These are phyloP conservation scores for Fusarium domesticum DNA, from an alignment of 2,329 filamentous ascomycete genomes.

Conservation along the genomic window DNA sequence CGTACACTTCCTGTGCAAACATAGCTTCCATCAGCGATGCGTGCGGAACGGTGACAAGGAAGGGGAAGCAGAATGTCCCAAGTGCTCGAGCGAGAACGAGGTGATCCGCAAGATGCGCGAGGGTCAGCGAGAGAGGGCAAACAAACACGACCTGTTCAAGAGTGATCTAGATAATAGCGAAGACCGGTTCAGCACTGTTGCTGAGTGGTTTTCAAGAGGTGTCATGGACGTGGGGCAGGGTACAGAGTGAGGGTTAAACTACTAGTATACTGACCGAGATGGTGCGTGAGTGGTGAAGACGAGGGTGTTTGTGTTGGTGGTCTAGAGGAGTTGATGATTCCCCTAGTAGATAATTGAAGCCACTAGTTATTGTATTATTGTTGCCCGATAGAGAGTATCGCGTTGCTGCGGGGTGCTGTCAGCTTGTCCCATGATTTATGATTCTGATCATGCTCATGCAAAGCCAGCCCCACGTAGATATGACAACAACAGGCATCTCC, in stretches of 20 bases:
- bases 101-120: slow-evolving; percentile 84
- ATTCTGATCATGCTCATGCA: not conserved
- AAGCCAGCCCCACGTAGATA: not conserved
- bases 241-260: slow-evolving; percentile 26
- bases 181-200: slow-evolving; percentile 85
- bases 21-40: slow-evolving; percentile 92
- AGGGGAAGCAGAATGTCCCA: slow-evolving; percentile 74
- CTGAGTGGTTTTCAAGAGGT: slow-evolving; percentile 91
- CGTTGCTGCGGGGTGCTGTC: not conserved
- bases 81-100: slow-evolving; percentile 79
- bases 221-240: slow-evolving; percentile 66
- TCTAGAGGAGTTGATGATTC: not conserved
- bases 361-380: slow-evolving; percentile 4
- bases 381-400: not conserved
- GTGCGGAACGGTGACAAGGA: slow-evolving; percentile 56
- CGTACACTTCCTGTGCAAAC: slow-evolving; percentile 95
- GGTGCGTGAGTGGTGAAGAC: slow-evolving; percentile 22
- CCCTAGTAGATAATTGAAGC: not conserved
- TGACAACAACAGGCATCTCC: not conserved
- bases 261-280: slow-evolving; percentile 4
- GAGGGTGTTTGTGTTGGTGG: not conserved
- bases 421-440: not conserved
- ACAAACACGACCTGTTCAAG: slow-evolving; percentile 84
- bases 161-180: slow-evolving; percentile 72
- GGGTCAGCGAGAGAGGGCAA: slow-evolving; percentile 82